A percentile compares a stretch with the other conserved stretches of the same genome.
These are phyloP conservation scores for Artomyces pyxidatus DNA, from an alignment of 768 basidiomycete species.

Conservation along the genomic window DNA sequence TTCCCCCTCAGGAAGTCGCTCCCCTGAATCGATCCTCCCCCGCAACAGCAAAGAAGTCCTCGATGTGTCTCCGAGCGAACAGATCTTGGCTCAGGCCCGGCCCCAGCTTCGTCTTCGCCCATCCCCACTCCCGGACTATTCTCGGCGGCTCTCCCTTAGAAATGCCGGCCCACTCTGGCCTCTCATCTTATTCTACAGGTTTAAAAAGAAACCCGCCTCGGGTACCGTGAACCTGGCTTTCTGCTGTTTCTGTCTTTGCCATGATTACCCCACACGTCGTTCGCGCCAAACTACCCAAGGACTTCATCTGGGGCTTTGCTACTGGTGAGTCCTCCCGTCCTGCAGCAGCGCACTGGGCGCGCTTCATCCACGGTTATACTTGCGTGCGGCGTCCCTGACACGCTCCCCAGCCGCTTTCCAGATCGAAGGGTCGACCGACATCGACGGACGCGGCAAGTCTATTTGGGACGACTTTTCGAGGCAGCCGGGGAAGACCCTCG, in stretches of 20 bases:
- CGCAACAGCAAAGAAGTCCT: too few species aligned
- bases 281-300: conserved; percentile 38
- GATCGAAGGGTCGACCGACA: conserved; percentile 59
- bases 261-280: conserved; percentile 23
- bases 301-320: conserved; percentile 67
- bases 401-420: conserved; percentile 51
- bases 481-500: conserved; percentile 57
- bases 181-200: neutral
- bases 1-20: too few species aligned
- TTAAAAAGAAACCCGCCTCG: neutral
- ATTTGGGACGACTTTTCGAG: conserved; percentile 72
- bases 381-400: conserved; percentile 1
- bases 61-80: too few species aligned
- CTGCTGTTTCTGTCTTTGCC: conserved; percentile 3
- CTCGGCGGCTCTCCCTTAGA: neutral
- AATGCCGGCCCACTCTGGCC: neutral
- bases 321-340: conserved; percentile 40
- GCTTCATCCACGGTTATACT: too few species aligned
- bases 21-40: too few species aligned
- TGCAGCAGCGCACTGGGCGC: too few species aligned
- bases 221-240: neutral
- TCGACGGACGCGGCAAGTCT: conserved; percentile 56
- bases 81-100: too few species aligned
- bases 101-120: neutral
- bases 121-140: neutral